Percentiles rank a stretch among this genome's conserved stretches.
Conservation (phyloP, 257 asterid genomes). For the Osmanthus fragrans region DNA sequence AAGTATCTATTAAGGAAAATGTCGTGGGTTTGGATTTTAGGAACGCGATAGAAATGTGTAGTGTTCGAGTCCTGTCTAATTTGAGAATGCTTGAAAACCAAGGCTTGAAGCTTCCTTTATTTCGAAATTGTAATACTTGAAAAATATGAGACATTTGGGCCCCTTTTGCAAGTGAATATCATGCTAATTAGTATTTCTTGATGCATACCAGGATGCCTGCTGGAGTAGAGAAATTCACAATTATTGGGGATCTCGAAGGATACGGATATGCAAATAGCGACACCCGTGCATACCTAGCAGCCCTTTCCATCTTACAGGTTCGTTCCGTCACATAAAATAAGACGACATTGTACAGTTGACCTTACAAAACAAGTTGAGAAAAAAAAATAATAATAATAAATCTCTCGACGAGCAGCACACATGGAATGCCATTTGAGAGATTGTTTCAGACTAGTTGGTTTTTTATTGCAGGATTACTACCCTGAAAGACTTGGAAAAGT, state of each 20-base stretch:
- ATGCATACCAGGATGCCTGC: slow-evolving; percentile 45
- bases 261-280: slow-evolving; percentile 76
- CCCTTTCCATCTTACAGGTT: slow-evolving; percentile 69
- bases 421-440: neutral
- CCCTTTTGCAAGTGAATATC: neutral
- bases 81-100: neutral
- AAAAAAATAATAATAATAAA: too few species aligned
- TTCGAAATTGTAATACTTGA: too few species aligned
- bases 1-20: too few species aligned
- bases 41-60: neutral
- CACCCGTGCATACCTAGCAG: slow-evolving; percentile 59
- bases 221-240: slow-evolving; percentile 69
- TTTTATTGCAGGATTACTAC: slow-evolving; percentile 63
- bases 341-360: neutral
- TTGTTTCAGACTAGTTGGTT: neutral
- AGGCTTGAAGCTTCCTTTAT: too few species aligned
- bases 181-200: slow-evolving; percentile 3
- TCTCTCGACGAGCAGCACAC: neutral
- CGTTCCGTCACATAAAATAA: neutral
- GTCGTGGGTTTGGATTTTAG: too few species aligned
- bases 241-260: slow-evolving; percentile 75
- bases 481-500: slow-evolving; percentile 84
- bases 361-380: neutral
- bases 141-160: neutral
- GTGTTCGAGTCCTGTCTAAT: too few species aligned